These are phyloP conservation scores for Heterobasidion annosum DNA, from an alignment of 1,284 basidiomycete genomes.

Conservation along the genomic window DNA sequence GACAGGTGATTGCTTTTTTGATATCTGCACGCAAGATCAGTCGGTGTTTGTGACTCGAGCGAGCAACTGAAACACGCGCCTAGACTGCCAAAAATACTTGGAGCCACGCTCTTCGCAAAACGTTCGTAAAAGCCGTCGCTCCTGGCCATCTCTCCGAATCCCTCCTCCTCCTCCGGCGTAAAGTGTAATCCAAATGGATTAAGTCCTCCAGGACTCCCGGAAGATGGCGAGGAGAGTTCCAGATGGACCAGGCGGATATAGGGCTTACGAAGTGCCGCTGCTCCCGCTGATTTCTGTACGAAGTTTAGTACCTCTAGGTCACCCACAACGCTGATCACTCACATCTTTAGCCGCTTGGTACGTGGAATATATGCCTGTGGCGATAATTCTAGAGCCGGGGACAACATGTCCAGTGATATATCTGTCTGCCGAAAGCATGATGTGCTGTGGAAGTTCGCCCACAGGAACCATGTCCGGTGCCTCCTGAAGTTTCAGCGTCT, in stretches of 20 bases:
- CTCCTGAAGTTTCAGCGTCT: slow-evolving; percentile 96
- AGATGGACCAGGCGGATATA: slow-evolving; percentile 93
- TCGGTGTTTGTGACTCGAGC: slow-evolving; percentile 1
- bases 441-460: slow-evolving; percentile 94
- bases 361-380: slow-evolving; percentile 96
- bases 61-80: slow-evolving; percentile 38
- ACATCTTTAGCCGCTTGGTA: slow-evolving; percentile 84
- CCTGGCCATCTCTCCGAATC: slow-evolving; percentile 85
- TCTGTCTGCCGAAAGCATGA: slow-evolving; percentile 88
- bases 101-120: slow-evolving; percentile 91
- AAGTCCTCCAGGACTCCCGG: slow-evolving; percentile 53
- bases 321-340: slow-evolving; percentile 17
- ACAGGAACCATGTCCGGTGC: slow-evolving; percentile 99
- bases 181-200: slow-evolving; percentile 84
- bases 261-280: slow-evolving; percentile 85
- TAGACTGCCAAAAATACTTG: slow-evolving; percentile 93
- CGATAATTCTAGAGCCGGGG: slow-evolving; percentile 90
- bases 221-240: slow-evolving; percentile 74
- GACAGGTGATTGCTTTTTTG: slow-evolving; percentile 94
- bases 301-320: background rate
- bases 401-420: slow-evolving; percentile 88
- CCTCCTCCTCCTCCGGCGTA: slow-evolving; percentile 94
- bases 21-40: slow-evolving; percentile 58
- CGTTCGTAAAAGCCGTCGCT: slow-evolving; percentile 90
- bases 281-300: slow-evolving; percentile 61